Conservation (phyloP, 2,329 filamentous ascomycete genomes). For the Seiridium unicorne region DNA sequence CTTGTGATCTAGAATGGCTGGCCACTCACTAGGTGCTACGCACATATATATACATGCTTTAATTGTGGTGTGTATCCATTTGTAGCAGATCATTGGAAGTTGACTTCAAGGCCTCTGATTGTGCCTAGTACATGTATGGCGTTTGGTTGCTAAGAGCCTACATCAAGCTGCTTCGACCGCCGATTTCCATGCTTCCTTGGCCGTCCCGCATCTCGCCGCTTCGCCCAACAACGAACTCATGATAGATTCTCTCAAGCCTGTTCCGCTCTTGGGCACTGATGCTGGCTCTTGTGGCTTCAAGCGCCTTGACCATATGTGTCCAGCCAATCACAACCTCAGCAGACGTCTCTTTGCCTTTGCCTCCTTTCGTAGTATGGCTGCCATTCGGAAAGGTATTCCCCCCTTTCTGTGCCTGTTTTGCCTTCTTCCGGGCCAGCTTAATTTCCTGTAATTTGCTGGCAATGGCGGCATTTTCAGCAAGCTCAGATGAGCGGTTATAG, state of each 20-base stretch:
- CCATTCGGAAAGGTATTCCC: conserved; percentile 23
- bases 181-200: conserved; percentile 87
- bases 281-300: conserved; percentile 76
- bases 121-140: neutral
- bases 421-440: conserved; percentile 66
- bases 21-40: too few species aligned
- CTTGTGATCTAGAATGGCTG: too few species aligned
- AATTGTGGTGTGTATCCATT: too few species aligned
- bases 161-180: conserved; percentile 92
- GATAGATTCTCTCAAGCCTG: conserved; percentile 78
- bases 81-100: neutral
- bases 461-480: conserved; percentile 78
- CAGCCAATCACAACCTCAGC: conserved; percentile 79
- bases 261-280: conserved; percentile 77
- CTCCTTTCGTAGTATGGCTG: conserved; percentile 18
- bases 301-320: conserved; percentile 76
- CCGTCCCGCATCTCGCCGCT: conserved; percentile 96
- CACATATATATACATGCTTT: too few species aligned
- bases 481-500: conserved; percentile 48
- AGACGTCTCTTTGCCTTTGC: conserved; percentile 39
- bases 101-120: too few species aligned
- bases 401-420: conserved; percentile 46
- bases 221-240: conserved; percentile 87
- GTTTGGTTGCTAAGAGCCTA: conserved; percentile 33
- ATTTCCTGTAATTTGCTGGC: conserved; percentile 79